A percentile compares a stretch with the other conserved stretches of the same genome.
Evolutionary conservation across 257 asterid species (phyloP).

Genomic region (Buddleja alternifolia): DNA sequence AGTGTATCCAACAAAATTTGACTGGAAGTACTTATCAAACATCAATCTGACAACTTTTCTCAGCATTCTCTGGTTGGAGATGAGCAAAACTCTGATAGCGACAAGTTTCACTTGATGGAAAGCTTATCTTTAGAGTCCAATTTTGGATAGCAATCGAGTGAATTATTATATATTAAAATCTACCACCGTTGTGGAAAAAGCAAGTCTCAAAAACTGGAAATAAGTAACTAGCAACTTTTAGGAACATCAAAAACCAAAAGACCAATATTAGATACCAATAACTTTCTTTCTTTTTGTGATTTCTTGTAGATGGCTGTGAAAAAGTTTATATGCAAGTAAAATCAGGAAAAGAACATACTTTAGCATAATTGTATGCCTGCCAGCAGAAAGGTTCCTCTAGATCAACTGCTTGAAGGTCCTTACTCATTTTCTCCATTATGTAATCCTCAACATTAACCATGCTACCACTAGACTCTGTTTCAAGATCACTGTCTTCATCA

Average conservation of each 20-base stretch:
- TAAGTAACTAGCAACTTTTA: background rate
- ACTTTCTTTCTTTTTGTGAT: background rate
- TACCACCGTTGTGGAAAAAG: no score
- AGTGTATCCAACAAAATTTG: background rate
- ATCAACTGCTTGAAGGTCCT: slow-evolving; percentile 89
- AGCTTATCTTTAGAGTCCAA: slow-evolving; percentile 2
- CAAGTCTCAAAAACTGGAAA: background rate
- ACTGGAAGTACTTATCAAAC: background rate
- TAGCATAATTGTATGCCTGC: slow-evolving; percentile 92
- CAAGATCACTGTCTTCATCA: slow-evolving; percentile 86
- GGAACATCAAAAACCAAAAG: slow-evolving; percentile 5
- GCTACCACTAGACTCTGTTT: slow-evolving; percentile 63
- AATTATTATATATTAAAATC: no score
- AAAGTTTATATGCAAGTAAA: slow-evolving; percentile 16
- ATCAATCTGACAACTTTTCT: slow-evolving; percentile 5
- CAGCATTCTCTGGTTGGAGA: background rate
- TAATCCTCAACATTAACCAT: slow-evolving; percentile 81
- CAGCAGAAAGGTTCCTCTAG: slow-evolving; percentile 95
- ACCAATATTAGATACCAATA: background rate
- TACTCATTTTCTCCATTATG: slow-evolving; percentile 79
- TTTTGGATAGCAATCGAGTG: background rate
- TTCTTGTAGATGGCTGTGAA: slow-evolving; percentile 17
- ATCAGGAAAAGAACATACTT: slow-evolving; percentile 52
- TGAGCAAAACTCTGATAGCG: background rate
- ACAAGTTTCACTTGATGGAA: background rate